Evolutionary conservation across 1,284 basidiomycete species (phyloP), one percentile per base, ranked within the genome.

Genomic region (Trichosporon ovoides): DNA sequence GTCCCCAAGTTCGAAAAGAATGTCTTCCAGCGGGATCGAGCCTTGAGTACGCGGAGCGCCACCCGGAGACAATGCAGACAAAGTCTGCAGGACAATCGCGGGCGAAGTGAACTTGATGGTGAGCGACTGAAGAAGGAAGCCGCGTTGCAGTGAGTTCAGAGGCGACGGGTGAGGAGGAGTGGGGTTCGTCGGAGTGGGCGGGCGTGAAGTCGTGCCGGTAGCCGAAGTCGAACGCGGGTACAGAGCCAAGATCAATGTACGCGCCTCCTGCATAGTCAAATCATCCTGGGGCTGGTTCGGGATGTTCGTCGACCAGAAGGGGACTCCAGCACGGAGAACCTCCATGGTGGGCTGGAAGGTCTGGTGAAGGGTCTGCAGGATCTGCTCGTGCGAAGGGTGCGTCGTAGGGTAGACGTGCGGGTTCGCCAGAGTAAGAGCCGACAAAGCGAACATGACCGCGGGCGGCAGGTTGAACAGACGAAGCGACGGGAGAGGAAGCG

Each of bases 1-100:
- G 36, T 79, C 77, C 16, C 77, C 77, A 31, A 79, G 67, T 66
- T 79, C 77, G 58, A 77, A 73, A 36, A 79, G 60, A 24, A 78
- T 69, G 52, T 77, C 74, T 52, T 75, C 71, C 9, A 79, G 66
- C 4, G 73, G 69, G 12, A 77, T 73, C 18, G 68, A 57, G 5
- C 67, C 66, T 1, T 62, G 69, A 1, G 65, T 60, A 51, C 73
- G 59, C 2, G 73, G 69, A 16, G 72, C 68, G 36, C 76, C 73
- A 50, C 74, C 71, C 28, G 77, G 71, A 20, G 72, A 69, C 20
- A 77, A 60, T 2, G 69, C 69, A 50, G 72, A 72, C 14, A 77
- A 63, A 6, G 74, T 70, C 65, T 76, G 77, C n/a, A 75, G 67
- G 38, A 77, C 67, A 57, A 77, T 68, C 31, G 73, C 72, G 1